Conservation (phyloP, 352 stramenopile genomes). For the Pilasporangium apinafurcum region DNA sequence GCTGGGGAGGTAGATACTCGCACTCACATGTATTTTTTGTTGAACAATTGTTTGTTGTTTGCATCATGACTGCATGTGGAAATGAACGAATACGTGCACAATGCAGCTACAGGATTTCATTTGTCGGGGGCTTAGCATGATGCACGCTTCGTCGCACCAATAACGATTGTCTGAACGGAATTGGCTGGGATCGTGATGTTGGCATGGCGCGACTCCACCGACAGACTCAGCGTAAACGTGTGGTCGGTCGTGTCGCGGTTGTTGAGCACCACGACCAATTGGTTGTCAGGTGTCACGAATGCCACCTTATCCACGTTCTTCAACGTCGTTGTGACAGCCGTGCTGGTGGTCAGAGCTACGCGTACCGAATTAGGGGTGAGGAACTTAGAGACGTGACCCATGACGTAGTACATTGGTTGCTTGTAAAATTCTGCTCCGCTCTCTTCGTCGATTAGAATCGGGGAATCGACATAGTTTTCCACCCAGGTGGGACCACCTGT, state of each 20-base stretch:
- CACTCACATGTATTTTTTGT: too few relatives aligned
- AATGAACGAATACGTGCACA: too few relatives aligned
- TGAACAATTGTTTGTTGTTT: too few relatives aligned
- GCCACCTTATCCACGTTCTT: slow-evolving; percentile 36
- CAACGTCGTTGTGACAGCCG: slow-evolving; percentile 18
- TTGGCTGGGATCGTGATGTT: slow-evolving; percentile 31
- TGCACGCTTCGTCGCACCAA: slow-evolving; percentile 17
- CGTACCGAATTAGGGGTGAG: slow-evolving; percentile 41
- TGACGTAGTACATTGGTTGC: slow-evolving; percentile 78
- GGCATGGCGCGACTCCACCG: slow-evolving; percentile 22
- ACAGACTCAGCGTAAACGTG: slow-evolving; percentile 25
- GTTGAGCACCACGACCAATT: slow-evolving; percentile 38
- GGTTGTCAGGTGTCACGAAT: slow-evolving; percentile 38
- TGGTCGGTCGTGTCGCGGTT: slow-evolving; percentile 39
- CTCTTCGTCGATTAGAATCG: slow-evolving; percentile 62
- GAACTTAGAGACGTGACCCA: slow-evolving; percentile 75
- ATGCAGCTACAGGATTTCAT: too few relatives aligned
- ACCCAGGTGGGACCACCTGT: slow-evolving; percentile 70
- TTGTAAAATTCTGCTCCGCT: slow-evolving; percentile 65
- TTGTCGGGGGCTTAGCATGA: slow-evolving; percentile 5
- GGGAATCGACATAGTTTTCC: slow-evolving; percentile 57
- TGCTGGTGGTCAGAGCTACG: slow-evolving; percentile 21
- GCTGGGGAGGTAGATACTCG: too few relatives aligned
- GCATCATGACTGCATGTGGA: too few relatives aligned
- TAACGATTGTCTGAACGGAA: slow-evolving; percentile 42